A percentile compares a stretch with the other conserved stretches of the same genome.
phyloP scores from a whole-genome alignment of 2,329 filamentous ascomycete species.

The Colletotrichum siamense region DNA sequence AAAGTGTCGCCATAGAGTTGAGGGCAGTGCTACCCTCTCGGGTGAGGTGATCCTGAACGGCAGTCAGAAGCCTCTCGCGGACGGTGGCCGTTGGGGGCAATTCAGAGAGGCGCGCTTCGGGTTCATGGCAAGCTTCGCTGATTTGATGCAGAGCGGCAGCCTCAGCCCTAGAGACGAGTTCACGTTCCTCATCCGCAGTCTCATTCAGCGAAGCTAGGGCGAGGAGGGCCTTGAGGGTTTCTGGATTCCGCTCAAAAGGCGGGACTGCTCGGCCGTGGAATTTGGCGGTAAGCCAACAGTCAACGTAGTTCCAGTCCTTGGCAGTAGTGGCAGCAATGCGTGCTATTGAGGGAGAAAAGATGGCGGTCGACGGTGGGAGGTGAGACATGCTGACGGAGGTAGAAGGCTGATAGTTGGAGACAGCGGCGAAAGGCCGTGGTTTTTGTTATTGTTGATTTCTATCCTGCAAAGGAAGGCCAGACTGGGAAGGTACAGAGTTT shows the following conservation, averaged over 20 bases:
- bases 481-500: background rate
- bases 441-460: background rate
- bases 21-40: conserved; percentile 61
- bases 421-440: background rate
- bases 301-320: conserved; percentile 90
- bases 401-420: background rate
- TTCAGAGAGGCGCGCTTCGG: background rate
- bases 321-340: conserved; percentile 81
- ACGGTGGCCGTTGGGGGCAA: conserved; percentile 27
- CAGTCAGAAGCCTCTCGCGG: conserved; percentile 51
- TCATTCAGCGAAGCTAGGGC: conserved; percentile 80
- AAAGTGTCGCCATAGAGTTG: conserved; percentile 60
- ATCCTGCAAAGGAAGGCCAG: background rate
- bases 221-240: conserved; percentile 79
- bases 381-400: conserved; percentile 38
- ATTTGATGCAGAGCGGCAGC: conserved; percentile 63
- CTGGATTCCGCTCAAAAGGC: conserved; percentile 83
- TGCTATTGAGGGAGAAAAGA: conserved; percentile 72
- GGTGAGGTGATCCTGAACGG: conserved; percentile 60
- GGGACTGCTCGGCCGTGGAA: conserved; percentile 70
- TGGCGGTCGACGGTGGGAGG: conserved; percentile 50
- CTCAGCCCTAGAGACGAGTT: conserved; percentile 63
- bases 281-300: conserved; percentile 79
- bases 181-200: conserved; percentile 73
- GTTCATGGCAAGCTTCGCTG: background rate